These are phyloP conservation scores for Pestalotiopsis sp. DNA, from an alignment of 2,329 filamentous ascomycete species.

Conservation along the genomic window DNA sequence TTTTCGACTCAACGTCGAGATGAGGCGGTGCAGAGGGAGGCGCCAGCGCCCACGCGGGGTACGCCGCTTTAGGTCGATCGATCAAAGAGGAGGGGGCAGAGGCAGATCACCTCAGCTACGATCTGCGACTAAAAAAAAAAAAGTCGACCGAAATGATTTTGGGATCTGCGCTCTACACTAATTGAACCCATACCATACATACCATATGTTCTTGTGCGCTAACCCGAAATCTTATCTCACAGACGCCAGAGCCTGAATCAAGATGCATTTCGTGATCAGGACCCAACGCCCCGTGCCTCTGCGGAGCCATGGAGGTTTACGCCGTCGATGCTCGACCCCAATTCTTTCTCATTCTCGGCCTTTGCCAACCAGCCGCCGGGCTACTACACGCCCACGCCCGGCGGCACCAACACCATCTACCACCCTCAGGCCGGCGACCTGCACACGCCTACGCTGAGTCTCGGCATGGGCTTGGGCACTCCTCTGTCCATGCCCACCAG, in stretches of 20 bases:
- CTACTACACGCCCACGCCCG: constrained; percentile 87
- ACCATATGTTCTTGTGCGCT: constrained; percentile 21
- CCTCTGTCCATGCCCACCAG: constrained; percentile 78
- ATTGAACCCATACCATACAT: background rate
- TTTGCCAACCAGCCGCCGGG: constrained; percentile 79
- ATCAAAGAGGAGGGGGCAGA: background rate
- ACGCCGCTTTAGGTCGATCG: constrained; percentile 14
- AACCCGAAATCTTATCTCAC: constrained; percentile 29
- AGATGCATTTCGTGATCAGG: constrained; percentile 64
- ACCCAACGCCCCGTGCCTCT: constrained; percentile 77
- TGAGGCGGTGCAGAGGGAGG: constrained; percentile 23
- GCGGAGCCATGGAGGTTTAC: constrained; percentile 87
- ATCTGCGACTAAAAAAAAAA: background rate
- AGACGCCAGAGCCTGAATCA: constrained; percentile 48
- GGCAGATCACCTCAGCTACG: background rate
- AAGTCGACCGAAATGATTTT: background rate
- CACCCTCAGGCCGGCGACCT: constrained; percentile 83
- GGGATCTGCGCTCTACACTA: background rate
- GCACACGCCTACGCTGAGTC: constrained; percentile 75
- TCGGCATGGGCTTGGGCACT: constrained; percentile 76
- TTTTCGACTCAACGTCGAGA: background rate
- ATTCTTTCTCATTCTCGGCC: constrained; percentile 75
- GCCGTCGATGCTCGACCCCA: constrained; percentile 83
- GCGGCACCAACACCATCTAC: constrained; percentile 76
- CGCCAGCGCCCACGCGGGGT: constrained; percentile 25